Evolutionary conservation across 2,329 filamentous ascomycete genomes (phyloP).

Genomic region (Xylogone sp.): DNA sequence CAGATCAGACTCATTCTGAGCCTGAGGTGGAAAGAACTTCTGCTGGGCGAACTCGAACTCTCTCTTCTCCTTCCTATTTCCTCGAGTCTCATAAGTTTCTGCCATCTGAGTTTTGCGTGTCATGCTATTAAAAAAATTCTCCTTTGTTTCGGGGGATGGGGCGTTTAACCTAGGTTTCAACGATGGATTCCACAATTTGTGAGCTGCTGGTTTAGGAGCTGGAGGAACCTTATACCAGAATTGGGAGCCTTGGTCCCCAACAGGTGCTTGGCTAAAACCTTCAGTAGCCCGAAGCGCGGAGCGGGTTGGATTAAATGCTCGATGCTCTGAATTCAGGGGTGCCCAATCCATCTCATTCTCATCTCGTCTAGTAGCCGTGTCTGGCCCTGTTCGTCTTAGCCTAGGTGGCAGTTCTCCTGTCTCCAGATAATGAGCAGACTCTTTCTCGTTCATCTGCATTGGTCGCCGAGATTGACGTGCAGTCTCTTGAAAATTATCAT

Average conservation of each 20-base stretch:
- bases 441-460: constrained; percentile 6
- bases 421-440: constrained; percentile 7
- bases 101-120: constrained; percentile 2
- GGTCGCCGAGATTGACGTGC: neutral
- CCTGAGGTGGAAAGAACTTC: constrained; percentile 17
- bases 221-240: constrained; percentile 71
- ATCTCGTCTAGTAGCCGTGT: neutral
- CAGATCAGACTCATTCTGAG: constrained; percentile 11
- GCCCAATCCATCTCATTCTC: constrained; percentile 65
- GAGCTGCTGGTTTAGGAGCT: constrained; percentile 63
- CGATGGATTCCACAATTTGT: constrained; percentile 57
- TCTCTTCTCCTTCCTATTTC: neutral
- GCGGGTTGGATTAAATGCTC: constrained; percentile 47
- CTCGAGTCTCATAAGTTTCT: neutral
- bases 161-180: constrained; percentile 50
- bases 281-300: constrained; percentile 33
- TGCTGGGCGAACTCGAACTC: constrained; percentile 48
- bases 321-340: constrained; percentile 53
- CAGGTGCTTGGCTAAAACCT: constrained; percentile 27
- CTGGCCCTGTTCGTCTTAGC: neutral
- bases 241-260: constrained; percentile 30
- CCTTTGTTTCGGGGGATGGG: constrained; percentile 38
- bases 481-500: neutral
- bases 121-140: constrained; percentile 44
- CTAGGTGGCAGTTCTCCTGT: constrained; percentile 2